phyloP scores from a whole-genome alignment of 1,284 basidiomycete genomes.

The Malassezia caprae region DNA sequence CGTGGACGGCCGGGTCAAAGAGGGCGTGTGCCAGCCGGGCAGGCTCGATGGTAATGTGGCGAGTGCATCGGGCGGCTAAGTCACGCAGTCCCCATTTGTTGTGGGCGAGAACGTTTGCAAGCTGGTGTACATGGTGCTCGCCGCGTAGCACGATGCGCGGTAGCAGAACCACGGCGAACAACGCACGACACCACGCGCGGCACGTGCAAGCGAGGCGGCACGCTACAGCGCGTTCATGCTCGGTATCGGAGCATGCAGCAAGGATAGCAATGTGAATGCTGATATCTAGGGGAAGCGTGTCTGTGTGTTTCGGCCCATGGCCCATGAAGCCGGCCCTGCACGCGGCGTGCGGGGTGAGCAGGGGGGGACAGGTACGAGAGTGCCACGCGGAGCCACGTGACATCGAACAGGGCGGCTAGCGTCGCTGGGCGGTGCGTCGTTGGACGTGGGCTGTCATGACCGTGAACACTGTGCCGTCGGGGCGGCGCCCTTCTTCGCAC shows the following conservation, averaged over 20 bases:
- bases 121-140: background rate
- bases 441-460: background rate
- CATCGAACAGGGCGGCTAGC: background rate
- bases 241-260: background rate
- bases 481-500: background rate
- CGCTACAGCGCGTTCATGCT: background rate
- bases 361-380: background rate
- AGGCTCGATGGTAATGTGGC: background rate
- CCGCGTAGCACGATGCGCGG: constrained; percentile 3
- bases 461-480: background rate
- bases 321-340: background rate
- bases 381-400: constrained; percentile 6
- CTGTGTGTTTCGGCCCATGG: background rate
- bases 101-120: background rate
- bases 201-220: constrained; percentile 3
- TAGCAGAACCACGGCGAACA: background rate
- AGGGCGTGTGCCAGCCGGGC: background rate
- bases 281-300: background rate
- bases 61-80: background rate
- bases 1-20: background rate
- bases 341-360: background rate
- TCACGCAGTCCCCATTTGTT: background rate
- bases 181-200: constrained; percentile 1
- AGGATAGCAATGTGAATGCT: background rate
- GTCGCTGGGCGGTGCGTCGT: background rate